Evolutionary conservation across 805 yeast species (phyloP).

Genomic region (Metschnikowia kunwiensis): DNA sequence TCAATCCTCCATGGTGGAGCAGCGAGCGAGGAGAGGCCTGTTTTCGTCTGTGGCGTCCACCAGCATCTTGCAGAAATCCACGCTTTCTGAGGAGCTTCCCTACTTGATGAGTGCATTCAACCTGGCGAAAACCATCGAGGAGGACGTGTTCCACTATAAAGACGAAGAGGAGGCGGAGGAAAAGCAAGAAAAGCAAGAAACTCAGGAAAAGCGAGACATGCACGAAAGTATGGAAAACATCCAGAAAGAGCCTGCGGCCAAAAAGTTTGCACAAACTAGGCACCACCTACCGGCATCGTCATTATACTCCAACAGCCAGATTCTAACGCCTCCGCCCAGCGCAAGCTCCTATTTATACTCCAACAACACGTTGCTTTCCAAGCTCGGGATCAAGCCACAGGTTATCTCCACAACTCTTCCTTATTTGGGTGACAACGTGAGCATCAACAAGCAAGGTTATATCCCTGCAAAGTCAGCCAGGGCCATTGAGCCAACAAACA

Average conservation of each 20-base stretch:
- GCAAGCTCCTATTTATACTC: slow-evolving; percentile 32
- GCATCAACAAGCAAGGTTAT: slow-evolving; percentile 7
- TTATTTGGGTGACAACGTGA: slow-evolving; percentile 7
- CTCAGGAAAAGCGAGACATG: not conserved
- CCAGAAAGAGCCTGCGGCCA: not conserved
- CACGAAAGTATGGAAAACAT: no score
- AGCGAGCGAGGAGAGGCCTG: slow-evolving; percentile 26
- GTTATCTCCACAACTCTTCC: slow-evolving; percentile 34
- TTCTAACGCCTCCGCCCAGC: slow-evolving; percentile 21
- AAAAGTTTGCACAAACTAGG: slow-evolving; percentile 23
- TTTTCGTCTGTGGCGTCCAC: slow-evolving; percentile 31
- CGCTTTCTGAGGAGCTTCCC: slow-evolving; percentile 64
- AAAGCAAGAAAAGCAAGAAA: not conserved
- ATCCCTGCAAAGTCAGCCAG: no score
- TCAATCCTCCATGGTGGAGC: slow-evolving; percentile 5
- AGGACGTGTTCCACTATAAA: slow-evolving; percentile 31
- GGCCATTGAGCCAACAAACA: no score
- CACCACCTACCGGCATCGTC: slow-evolving; percentile 30
- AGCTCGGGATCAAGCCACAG: slow-evolving; percentile 41
- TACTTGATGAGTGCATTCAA: slow-evolving; percentile 63
- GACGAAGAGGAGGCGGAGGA: slow-evolving; percentile 19
- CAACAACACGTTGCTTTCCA: slow-evolving; percentile 35
- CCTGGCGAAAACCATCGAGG: slow-evolving; percentile 56
- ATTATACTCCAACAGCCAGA: slow-evolving; percentile 34
- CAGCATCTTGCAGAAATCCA: slow-evolving; percentile 45